phyloP scores from a whole-genome alignment of 805 yeast genomes.

The Candida stauntonica region DNA sequence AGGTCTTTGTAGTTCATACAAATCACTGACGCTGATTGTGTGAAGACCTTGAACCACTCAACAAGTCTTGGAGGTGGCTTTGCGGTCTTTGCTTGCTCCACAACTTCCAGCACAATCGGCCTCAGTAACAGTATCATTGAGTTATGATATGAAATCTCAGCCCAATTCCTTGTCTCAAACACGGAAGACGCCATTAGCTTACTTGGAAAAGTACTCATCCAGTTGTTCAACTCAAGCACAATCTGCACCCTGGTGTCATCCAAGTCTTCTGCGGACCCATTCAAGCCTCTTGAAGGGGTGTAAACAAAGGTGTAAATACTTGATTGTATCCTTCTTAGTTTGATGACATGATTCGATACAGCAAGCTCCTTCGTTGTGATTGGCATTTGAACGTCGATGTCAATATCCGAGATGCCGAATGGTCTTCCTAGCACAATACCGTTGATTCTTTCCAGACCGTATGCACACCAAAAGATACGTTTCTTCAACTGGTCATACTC shows the following conservation, averaged over 20 bases:
- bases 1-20: constrained; percentile 29
- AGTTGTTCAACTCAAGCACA: constrained; percentile 29
- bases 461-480: constrained; percentile 34
- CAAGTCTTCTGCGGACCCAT: constrained; percentile 17
- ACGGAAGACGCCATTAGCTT: constrained; percentile 25
- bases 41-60: constrained; percentile 32
- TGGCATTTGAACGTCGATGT: constrained; percentile 30
- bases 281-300: constrained; percentile 20
- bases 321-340: constrained; percentile 31
- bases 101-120: constrained; percentile 29
- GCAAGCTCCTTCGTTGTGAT: constrained; percentile 1
- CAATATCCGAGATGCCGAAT: constrained; percentile 33
- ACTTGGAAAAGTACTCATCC: constrained; percentile 31
- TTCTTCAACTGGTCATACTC: constrained; percentile 20
- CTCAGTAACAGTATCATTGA: constrained; percentile 29
- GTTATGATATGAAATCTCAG: constrained; percentile 32
- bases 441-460: constrained; percentile 32
- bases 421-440: constrained; percentile 35
- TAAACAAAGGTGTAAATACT: constrained; percentile 32
- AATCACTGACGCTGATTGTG: constrained; percentile 29
- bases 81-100: constrained; percentile 10
- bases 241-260: constrained; percentile 30
- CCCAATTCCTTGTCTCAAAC: constrained; percentile 33
- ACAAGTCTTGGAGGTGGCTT: constrained; percentile 17
- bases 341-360: constrained; percentile 31